Base-by-base conservation (phyloP, 2,329 filamentous ascomycete species). In the Ceratocystis variospora region DNA sequence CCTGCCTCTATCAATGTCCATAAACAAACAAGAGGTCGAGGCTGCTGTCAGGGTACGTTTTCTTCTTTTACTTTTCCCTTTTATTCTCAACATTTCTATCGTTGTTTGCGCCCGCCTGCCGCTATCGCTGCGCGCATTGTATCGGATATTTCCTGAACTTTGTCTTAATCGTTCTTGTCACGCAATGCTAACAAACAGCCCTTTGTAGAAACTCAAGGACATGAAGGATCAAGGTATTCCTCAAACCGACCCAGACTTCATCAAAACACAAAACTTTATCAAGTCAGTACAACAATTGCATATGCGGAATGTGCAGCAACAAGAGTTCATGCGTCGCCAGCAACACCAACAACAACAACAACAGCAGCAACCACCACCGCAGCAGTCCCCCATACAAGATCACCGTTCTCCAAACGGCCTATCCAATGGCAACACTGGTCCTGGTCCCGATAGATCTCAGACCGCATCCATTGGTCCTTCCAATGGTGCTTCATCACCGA, bases 191-290 rank as follows among this genome's bases (percentile, higher is more conserved):
- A 63, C 65, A 28, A 45, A 46, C 5, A 12, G 5, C 25, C 28
- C 6, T 22, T 17, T 17, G 17, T 22, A 96, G 92, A 91, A 90
- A 82, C 94, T 89, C 70, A 87, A 89, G 73, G 85, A 89, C 75
- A 91, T 97, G 88, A 94, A 93, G 76, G 83, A 89, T 66, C 82
- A 87, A 72, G 92, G 92, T 71, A 87, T 95, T 28, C 84, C 89
- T 50, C 82, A 86, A 66, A 87, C 82, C 66, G 91, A 97, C 72
- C 93, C 93, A 59, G 92, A 97, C 74, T 92, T 87, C 72, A 82
- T 93, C 72, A 95, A 94, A 76, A 83, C 86, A 41, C 87, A 90
- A 65, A 85, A 88, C 69, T 85, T 95, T 68, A 81, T 96, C 69
- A 75, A 83, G 46, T 85, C 81, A 71, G 83, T 96, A 65, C 87